Evolutionary conservation across 495 filamentous ascomycete species (phyloP).

Genomic region (Trichocladium antarcticum): DNA sequence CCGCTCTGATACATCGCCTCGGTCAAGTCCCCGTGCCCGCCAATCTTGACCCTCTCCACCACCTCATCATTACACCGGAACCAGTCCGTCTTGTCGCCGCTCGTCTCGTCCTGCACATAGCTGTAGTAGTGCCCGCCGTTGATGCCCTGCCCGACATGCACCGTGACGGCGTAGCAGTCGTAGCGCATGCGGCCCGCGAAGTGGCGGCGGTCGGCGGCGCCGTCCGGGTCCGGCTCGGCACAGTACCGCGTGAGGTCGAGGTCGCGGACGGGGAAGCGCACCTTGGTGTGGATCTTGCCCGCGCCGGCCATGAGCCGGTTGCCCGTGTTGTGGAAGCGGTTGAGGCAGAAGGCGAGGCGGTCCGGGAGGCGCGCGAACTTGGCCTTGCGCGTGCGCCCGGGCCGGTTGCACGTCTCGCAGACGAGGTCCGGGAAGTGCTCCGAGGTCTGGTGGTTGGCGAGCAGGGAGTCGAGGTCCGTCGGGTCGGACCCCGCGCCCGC

Average conservation of each 20-base stretch:
- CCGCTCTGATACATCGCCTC: slow-evolving; percentile 17
- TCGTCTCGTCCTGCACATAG: slow-evolving; percentile 26
- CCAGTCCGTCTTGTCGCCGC: slow-evolving; percentile 24
- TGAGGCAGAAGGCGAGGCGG: slow-evolving; percentile 25
- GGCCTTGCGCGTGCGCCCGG: slow-evolving; percentile 18
- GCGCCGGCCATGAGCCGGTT: slow-evolving; percentile 6
- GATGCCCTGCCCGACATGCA: slow-evolving; percentile 23
- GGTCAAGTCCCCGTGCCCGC: slow-evolving; percentile 6
- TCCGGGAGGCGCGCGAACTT: slow-evolving; percentile 28
- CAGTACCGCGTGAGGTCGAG: slow-evolving; percentile 29
- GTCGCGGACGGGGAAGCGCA: slow-evolving; percentile 28
- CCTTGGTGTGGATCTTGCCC: slow-evolving; percentile 20
- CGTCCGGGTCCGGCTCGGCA: slow-evolving; percentile 15
- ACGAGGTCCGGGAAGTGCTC: slow-evolving; percentile 11
- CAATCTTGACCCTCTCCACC: slow-evolving; percentile 23
- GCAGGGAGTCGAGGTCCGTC: slow-evolving; percentile 15
- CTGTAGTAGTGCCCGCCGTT: slow-evolving; percentile 37
- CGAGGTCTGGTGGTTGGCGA: slow-evolving; percentile 9
- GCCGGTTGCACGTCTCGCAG: slow-evolving; percentile 26
- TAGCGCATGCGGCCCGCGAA: slow-evolving; percentile 27
- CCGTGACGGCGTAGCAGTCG: slow-evolving; percentile 37
- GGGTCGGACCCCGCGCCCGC: slow-evolving; percentile 7
- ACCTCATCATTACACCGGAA: slow-evolving; percentile 23
- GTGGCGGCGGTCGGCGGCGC: slow-evolving; percentile 11
- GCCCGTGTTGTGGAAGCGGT: slow-evolving; percentile 17